Evolutionary conservation across 371 early-diverging fungal species (phyloP).

Genomic region (Basidiobolus meristosporus): DNA sequence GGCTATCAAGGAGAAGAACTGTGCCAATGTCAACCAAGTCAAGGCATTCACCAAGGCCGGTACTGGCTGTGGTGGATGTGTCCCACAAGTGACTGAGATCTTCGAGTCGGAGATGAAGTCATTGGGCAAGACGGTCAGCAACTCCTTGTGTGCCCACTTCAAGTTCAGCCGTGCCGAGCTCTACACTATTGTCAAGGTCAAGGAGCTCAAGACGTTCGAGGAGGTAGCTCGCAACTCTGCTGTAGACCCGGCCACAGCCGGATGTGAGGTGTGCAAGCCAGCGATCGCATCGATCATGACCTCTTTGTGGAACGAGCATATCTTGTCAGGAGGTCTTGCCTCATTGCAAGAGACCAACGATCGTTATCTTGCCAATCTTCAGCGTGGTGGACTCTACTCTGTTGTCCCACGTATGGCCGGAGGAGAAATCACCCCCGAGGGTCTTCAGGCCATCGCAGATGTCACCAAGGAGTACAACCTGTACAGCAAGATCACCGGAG

Average conservation of each 20-base stretch:
- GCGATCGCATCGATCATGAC: conserved; percentile 42
- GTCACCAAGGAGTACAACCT: conserved; percentile 36
- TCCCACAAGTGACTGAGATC: conserved; percentile 30
- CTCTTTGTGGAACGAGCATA: conserved; percentile 38
- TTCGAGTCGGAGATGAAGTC: conserved; percentile 34
- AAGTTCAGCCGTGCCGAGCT: conserved; percentile 32
- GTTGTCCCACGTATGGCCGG: conserved; percentile 44
- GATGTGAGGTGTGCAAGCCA: conserved; percentile 44
- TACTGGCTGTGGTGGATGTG: conserved; percentile 39
- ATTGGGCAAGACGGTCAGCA: conserved; percentile 23
- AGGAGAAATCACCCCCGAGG: conserved; percentile 46
- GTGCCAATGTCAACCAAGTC: conserved; percentile 25
- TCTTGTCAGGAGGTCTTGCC: conserved; percentile 25
- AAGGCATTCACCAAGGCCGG: conserved; percentile 33
- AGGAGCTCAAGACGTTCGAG: conserved; percentile 20
- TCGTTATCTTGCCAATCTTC: conserved; percentile 46
- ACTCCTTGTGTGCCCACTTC: conserved; percentile 35
- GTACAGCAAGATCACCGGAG: conserved; percentile 46
- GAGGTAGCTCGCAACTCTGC: conserved; percentile 19
- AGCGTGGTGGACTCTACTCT: conserved; percentile 44
- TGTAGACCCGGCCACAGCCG: conserved; percentile 16
- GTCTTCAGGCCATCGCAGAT: conserved; percentile 27
- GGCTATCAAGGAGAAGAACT: conserved; percentile 16
- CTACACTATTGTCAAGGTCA: conserved; percentile 37
- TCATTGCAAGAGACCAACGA: conserved; percentile 50